Conservation (phyloP, 2,329 filamentous ascomycete species). For the Aureobasidium lini region DNA sequence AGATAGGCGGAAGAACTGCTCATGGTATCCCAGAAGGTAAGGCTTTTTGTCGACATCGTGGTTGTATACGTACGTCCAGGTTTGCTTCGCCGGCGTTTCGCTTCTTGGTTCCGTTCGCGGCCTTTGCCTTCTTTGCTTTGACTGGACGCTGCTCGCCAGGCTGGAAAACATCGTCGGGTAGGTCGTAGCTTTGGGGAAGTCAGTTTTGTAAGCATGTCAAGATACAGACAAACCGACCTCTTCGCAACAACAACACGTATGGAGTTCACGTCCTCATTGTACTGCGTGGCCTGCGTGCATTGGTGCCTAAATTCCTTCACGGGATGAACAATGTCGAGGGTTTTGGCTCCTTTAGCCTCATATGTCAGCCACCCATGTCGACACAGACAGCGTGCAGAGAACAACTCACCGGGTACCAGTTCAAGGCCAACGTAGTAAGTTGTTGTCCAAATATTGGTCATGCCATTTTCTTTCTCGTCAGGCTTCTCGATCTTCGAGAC, state of each 20-base stretch:
- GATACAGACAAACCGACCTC: slow-evolving; percentile 56
- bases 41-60: not conserved
- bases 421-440: slow-evolving; percentile 93
- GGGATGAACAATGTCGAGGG: slow-evolving; percentile 70
- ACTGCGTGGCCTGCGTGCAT: slow-evolving; percentile 69
- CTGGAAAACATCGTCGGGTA: slow-evolving; percentile 85
- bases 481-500: slow-evolving; percentile 27
- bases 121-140: slow-evolving; percentile 34
- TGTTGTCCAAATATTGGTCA: slow-evolving; percentile 66
- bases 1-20: not conserved
- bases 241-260: slow-evolving; percentile 76
- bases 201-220: slow-evolving; percentile 16
- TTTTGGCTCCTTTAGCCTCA: slow-evolving; percentile 52
- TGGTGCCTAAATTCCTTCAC: slow-evolving; percentile 81
- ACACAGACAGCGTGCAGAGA: not conserved
- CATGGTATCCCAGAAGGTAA: not conserved
- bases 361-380: slow-evolving; percentile 20
- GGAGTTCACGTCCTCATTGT: slow-evolving; percentile 66
- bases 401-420: slow-evolving; percentile 61
- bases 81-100: slow-evolving; percentile 37
- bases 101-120: slow-evolving; percentile 29
- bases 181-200: slow-evolving; percentile 58
- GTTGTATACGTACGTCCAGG: slow-evolving; percentile 37
- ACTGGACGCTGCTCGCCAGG: slow-evolving; percentile 56
- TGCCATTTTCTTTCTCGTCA: slow-evolving; percentile 31